A percentile compares a stretch with the other conserved stretches of the same genome.
Evolutionary conservation across 1,284 basidiomycete species (phyloP).

Genomic region (Pterulicium gracile): DNA sequence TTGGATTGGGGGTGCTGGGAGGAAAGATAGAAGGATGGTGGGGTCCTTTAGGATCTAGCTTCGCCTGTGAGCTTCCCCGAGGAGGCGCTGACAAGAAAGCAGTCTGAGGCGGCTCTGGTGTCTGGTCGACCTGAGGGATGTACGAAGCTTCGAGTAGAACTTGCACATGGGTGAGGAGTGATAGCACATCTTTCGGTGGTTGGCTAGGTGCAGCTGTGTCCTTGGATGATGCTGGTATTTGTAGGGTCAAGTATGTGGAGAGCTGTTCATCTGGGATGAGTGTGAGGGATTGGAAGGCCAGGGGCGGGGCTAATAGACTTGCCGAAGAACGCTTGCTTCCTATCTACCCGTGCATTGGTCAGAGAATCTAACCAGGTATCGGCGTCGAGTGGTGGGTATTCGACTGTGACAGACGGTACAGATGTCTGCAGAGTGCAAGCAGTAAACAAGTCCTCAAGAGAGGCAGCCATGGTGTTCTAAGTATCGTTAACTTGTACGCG

Average conservation of each 20-base stretch:
- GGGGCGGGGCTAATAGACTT: slow-evolving; percentile 19
- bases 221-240: slow-evolving; percentile 32
- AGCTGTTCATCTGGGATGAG: slow-evolving; percentile 55
- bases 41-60: slow-evolving; percentile 20
- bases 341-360: slow-evolving; percentile 25
- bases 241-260: slow-evolving; percentile 50
- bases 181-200: slow-evolving; percentile 47
- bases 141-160: slow-evolving; percentile 75
- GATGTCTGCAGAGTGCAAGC: slow-evolving; percentile 50
- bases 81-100: slow-evolving; percentile 37
- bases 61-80: slow-evolving; percentile 29
- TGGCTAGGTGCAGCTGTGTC: slow-evolving; percentile 20
- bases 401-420: slow-evolving; percentile 53
- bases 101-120: slow-evolving; percentile 19
- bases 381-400: slow-evolving; percentile 39
- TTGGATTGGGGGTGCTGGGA: slow-evolving; percentile 66
- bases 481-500: no score
- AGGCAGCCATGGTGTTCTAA: slow-evolving; percentile 4
- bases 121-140: slow-evolving; percentile 40
- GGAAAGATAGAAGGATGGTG: slow-evolving; percentile 58
- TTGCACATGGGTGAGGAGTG: slow-evolving; percentile 63
- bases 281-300: slow-evolving; percentile 8
- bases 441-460: slow-evolving; percentile 57
- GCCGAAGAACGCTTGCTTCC: slow-evolving; percentile 70
- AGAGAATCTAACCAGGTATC: slow-evolving; percentile 48